A percentile compares a stretch with the other conserved stretches of the same genome.
phyloP scores from a whole-genome alignment of 2,329 filamentous ascomycete species.

The Chaetomiaceae sp. region DNA sequence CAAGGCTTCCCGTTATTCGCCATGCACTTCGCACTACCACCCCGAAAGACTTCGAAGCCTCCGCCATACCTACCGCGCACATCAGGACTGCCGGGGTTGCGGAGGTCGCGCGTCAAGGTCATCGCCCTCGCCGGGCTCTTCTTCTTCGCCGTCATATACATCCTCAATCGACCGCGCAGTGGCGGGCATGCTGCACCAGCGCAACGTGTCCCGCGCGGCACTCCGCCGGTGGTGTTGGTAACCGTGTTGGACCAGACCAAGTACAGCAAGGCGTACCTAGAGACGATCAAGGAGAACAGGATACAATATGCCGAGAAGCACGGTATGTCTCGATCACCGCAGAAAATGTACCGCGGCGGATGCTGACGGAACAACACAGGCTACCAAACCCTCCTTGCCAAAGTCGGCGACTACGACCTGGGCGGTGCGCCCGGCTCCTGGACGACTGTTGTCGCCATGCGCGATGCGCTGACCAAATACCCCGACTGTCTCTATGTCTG shows the following conservation, averaged over 20 bases:
- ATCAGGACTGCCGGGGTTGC: constrained; percentile 42
- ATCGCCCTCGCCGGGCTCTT: constrained; percentile 51
- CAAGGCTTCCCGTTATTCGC: constrained; percentile 4
- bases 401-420: constrained; percentile 70
- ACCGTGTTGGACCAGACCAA: constrained; percentile 71
- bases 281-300: constrained; percentile 75
- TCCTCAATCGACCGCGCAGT: constrained; percentile 44
- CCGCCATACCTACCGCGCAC: constrained; percentile 64
- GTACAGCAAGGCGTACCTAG: constrained; percentile 63
- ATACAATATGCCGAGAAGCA: constrained; percentile 80
- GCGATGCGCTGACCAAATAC: constrained; percentile 79
- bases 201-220: constrained; percentile 44
- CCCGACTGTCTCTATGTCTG: constrained; percentile 79
- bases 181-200: constrained; percentile 28
- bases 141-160: constrained; percentile 56
- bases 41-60: constrained; percentile 76
- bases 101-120: constrained; percentile 57
- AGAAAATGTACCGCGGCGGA: background rate
- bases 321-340: constrained; percentile 52
- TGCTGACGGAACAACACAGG: constrained; percentile 48
- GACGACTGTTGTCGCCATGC: constrained; percentile 77
- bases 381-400: constrained; percentile 80
- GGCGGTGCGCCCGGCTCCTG: constrained; percentile 58
- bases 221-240: constrained; percentile 69
- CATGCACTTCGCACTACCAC: constrained; percentile 89